Evolutionary conservation across 495 filamentous ascomycete species (phyloP).

Genomic region (Aspergillus nanangensis): DNA sequence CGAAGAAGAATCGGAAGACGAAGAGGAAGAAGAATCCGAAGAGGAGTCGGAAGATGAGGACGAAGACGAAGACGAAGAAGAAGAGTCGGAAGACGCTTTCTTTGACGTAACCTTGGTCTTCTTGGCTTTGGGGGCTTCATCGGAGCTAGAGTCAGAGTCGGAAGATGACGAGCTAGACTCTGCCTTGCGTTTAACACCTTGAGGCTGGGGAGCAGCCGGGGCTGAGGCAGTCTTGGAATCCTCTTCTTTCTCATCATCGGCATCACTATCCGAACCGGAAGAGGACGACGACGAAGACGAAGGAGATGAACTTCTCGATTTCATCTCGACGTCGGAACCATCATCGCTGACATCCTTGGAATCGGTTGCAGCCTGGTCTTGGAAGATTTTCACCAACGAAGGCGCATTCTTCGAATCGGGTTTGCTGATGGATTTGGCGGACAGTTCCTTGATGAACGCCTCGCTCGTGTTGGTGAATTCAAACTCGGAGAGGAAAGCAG

Average conservation of each 20-base stretch:
- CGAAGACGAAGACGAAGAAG: conserved; percentile 12
- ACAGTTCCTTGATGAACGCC: conserved; percentile 54
- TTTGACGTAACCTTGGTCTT: neutral
- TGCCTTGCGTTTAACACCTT: conserved; percentile 61
- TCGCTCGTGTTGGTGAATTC: conserved; percentile 55
- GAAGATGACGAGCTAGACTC: conserved; percentile 47
- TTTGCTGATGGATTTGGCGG: conserved; percentile 18
- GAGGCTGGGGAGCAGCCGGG: conserved; percentile 29
- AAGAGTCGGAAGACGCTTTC: conserved; percentile 27
- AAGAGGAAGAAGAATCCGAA: conserved; percentile 17
- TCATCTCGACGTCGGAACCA: conserved; percentile 56
- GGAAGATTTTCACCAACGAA: conserved; percentile 46
- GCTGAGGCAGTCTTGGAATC: conserved; percentile 24
- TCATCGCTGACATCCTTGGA: conserved; percentile 26
- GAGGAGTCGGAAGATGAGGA: conserved; percentile 17
- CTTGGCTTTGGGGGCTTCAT: conserved; percentile 13
- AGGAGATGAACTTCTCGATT: conserved; percentile 26
- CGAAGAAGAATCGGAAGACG: conserved; percentile 19
- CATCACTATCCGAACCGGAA: conserved; percentile 56
- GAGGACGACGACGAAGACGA: conserved; percentile 44
- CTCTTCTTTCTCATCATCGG: conserved; percentile 54
- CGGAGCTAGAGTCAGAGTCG: conserved; percentile 15
- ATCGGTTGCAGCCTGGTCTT: conserved; percentile 28
- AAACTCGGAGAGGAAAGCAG: conserved; percentile 60
- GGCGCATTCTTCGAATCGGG: conserved; percentile 34